phyloP scores from a whole-genome alignment of 139 green algal genomes.

The Volvox reticuliferus region DNA sequence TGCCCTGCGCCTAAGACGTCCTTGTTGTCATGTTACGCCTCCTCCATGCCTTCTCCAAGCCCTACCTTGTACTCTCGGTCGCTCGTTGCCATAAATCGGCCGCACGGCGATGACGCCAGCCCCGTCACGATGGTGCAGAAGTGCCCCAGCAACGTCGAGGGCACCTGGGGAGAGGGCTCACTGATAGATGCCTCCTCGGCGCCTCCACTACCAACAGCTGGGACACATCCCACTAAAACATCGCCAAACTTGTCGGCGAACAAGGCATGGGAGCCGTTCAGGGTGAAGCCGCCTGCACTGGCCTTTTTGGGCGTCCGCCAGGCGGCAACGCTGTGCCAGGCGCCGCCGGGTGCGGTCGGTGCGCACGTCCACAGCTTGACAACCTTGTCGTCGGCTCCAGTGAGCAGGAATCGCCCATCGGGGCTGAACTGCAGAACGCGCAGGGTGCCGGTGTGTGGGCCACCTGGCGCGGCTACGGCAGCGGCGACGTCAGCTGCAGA shows the following conservation, averaged over 20 bases:
- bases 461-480: neutral
- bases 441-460: neutral
- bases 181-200: neutral
- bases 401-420: conserved; percentile 64
- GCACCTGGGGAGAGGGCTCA: conserved; percentile 25
- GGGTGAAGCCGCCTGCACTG: conserved; percentile 73
- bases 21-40: too few species aligned
- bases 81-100: conserved; percentile 75
- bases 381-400: conserved; percentile 74
- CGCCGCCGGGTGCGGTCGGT: neutral
- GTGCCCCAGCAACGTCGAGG: conserved; percentile 83
- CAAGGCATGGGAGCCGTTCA: conserved; percentile 57
- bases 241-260: conserved; percentile 92
- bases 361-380: conserved; percentile 60
- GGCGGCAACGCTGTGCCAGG: neutral
- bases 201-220: neutral
- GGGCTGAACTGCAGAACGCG: conserved; percentile 59
- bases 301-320: conserved; percentile 78
- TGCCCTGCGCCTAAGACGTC: too few species aligned
- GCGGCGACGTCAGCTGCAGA: neutral
- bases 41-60: conserved; percentile 61
- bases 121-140: conserved; percentile 85
- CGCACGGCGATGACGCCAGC: conserved; percentile 65
- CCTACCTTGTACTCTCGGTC: conserved; percentile 86
- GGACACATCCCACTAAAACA: conserved; percentile 63